phyloP scores from a whole-genome alignment of 208 protist species.

The Tritrichomonas musculus region DNA sequence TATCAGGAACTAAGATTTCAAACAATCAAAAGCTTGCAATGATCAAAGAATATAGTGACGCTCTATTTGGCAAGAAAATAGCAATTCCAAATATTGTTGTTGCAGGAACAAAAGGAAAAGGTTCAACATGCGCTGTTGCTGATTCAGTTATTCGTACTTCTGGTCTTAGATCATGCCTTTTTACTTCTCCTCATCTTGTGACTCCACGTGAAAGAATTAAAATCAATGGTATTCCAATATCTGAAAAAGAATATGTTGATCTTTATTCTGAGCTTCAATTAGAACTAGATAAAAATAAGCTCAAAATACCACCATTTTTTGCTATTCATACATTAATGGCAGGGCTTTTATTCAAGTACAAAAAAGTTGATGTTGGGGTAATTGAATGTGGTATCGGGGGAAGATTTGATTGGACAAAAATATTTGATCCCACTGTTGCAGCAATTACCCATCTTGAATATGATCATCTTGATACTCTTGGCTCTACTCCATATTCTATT shows the following conservation, averaged over 20 bases:
- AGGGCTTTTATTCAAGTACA: neutral
- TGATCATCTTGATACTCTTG: slow-evolving; percentile 35
- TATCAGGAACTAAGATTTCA: too few species aligned
- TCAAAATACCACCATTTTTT: neutral
- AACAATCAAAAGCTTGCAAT: too few species aligned
- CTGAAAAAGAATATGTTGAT: neutral
- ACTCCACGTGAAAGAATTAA: slow-evolving; percentile 36
- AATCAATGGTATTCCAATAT: slow-evolving; percentile 31
- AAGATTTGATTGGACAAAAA: slow-evolving; percentile 40
- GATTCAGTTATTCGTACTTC: slow-evolving; percentile 13
- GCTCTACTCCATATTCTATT: slow-evolving; percentile 28
- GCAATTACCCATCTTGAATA: slow-evolving; percentile 38
- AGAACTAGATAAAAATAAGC: neutral
- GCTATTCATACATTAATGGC: neutral
- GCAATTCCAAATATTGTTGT: slow-evolving; percentile 4
- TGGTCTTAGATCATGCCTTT: slow-evolving; percentile 26
- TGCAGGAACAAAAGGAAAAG: slow-evolving; percentile 44
- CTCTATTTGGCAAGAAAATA: neutral
- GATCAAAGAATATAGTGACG: neutral
- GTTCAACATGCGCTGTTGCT: slow-evolving; percentile 38
- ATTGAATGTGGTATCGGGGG: slow-evolving; percentile 36
- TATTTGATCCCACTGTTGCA: neutral
- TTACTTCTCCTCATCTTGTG: slow-evolving; percentile 39
- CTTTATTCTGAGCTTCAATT: neutral
- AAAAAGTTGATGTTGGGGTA: neutral